A percentile compares a stretch with the other conserved stretches of the same genome.
These are phyloP conservation scores for Plasmodium gonderi DNA, from an alignment of 169 alveolate species.

Conservation along the genomic window DNA sequence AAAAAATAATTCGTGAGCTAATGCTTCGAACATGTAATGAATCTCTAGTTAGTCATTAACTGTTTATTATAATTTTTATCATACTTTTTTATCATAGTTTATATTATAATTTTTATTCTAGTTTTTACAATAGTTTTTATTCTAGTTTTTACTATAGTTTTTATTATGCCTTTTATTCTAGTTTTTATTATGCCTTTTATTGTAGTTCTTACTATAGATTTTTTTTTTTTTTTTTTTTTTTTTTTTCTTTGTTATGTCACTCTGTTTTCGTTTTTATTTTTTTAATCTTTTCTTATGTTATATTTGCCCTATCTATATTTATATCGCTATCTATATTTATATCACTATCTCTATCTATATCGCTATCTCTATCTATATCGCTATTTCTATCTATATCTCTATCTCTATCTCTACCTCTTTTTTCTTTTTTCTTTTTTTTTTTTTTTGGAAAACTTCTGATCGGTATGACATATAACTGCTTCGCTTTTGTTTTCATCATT, in stretches of 20 bases:
- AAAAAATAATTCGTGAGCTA: background rate
- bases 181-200: no score
- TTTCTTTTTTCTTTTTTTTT: background rate
- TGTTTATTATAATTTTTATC: background rate
- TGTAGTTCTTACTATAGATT: background rate
- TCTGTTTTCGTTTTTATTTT: background rate
- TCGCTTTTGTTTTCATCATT: slow-evolving; percentile 1
- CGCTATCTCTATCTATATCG: no score
- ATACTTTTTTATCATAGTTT: background rate
- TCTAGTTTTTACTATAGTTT: no score
- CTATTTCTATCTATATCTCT: no score
- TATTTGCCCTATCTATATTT: no score
- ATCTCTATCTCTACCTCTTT: no score
- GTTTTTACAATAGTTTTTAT: no score
- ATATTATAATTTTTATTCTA: background rate
- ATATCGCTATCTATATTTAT: no score
- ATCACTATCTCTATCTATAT: no score
- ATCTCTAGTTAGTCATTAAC: background rate
- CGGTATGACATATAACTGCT: background rate
- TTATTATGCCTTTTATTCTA: no score
- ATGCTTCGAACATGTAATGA: background rate
- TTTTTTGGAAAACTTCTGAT: background rate
- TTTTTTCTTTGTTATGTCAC: background rate
- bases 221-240: no score
- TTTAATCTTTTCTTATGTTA: background rate